phyloP scores from a whole-genome alignment of 2,329 filamentous ascomycete species.

The Calonectria pseudoturangicola region DNA sequence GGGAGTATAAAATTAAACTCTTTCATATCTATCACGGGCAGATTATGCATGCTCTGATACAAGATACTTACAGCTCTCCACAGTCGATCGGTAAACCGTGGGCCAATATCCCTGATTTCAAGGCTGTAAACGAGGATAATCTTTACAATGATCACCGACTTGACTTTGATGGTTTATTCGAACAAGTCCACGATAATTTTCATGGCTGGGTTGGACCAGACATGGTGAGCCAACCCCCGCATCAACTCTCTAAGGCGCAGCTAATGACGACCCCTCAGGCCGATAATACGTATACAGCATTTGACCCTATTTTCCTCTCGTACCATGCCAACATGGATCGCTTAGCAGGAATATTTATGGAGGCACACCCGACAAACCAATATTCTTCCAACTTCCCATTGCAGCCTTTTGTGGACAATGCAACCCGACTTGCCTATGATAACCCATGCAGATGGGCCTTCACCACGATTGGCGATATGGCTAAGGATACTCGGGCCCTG shows the following conservation, averaged over 20 bases:
- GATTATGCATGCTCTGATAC: slow-evolving; percentile 26
- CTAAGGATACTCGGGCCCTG: slow-evolving; percentile 27
- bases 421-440: slow-evolving; percentile 20
- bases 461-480: slow-evolving; percentile 38
- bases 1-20: slow-evolving; percentile 28
- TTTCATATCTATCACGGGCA: slow-evolving; percentile 35
- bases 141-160: slow-evolving; percentile 10
- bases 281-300: slow-evolving; percentile 33
- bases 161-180: slow-evolving; percentile 37
- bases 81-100: slow-evolving; percentile 11
- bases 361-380: slow-evolving; percentile 28
- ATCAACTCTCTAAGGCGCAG: background rate
- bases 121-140: slow-evolving; percentile 12
- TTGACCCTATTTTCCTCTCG: slow-evolving; percentile 41
- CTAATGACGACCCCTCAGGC: slow-evolving; percentile 23
- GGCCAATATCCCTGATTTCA: slow-evolving; percentile 31
- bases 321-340: slow-evolving; percentile 43
- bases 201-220: slow-evolving; percentile 39
- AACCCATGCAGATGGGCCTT: slow-evolving; percentile 31
- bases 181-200: slow-evolving; percentile 39
- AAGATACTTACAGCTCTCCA: slow-evolving; percentile 23
- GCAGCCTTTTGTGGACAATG: slow-evolving; percentile 32
- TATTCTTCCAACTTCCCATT: slow-evolving; percentile 33
- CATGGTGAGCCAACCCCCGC: slow-evolving; percentile 18
- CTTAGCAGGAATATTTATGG: slow-evolving; percentile 25